Evolutionary conservation across 129 eudicot species (phyloP), one percentile per base, ranked within the genome.

Genomic region (Oenanthe sinensis): DNA sequence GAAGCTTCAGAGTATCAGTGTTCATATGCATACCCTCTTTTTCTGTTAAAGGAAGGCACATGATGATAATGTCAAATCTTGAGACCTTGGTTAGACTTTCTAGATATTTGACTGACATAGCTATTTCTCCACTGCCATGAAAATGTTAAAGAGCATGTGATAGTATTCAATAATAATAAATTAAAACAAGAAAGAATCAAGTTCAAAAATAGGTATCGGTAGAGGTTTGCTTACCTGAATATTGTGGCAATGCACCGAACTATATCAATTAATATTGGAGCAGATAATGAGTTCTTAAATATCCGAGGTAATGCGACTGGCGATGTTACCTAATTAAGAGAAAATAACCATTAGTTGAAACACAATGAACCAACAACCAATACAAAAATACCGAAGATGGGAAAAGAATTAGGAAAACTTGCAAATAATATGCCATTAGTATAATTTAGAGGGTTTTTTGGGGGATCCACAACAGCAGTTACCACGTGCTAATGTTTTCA

Each of bases 41-140:
- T 75, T 90, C 97, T 15, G 95, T 71, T 44, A 94, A 83, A 76
- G 97, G 82, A 83, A 95, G 97, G 75, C 96, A 95, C 99, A 95
- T 83, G 89, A 92, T 87, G 79, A 95, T 80, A 87, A 85, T 90
- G 75, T 85, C 87, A 78, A 95, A 92, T 82, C 99, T 92, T 33
- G 97, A 80, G 75, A 95, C 87, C 82, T 87, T 87, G 70, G 94
- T 82, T 54, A 95, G 78, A 74, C 85, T 87, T 79, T 88, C 88
- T 71, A 95, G 80, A 86, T 90, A 92, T 71, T 84, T 85, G 55
- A 95, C 89, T 74, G 92, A 90, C 73, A 92, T 85, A 70, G 82
- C 92, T 77, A 81, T 77, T 55, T 90, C 97, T 33, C 90, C 97
- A 81, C 97, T 95, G 89, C 74, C 77, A 78, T 81, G 78, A 45